Base-by-base conservation (phyloP, 192 early-diverging fungal genomes). In the Backusella tuberculispora region DNA sequence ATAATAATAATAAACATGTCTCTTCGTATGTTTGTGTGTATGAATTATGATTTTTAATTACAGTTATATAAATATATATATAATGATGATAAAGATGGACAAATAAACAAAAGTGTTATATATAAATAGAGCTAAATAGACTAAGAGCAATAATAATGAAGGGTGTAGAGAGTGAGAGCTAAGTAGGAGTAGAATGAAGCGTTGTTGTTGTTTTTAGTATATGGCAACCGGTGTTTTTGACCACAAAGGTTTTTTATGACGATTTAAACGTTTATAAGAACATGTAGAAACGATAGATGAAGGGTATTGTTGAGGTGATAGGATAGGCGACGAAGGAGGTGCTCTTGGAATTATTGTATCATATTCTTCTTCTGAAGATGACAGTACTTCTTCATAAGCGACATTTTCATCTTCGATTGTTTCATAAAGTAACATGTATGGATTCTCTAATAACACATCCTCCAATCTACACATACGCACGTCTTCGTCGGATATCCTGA, bases 351-450 rank as follows among this genome's bases (percentile, higher is more conserved):
- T 40, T 17, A 17, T 29, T 66, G 34, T 29, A 17, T 66, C 66
- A 1, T 7, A 13, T 15, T 41, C 66, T 21, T 67, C 66, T 42
- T n/a, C 37, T 19, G 40, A 37, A 4, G n/a, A 38, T 42, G 65
- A 66, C 4, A 10, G 4, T 37, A 40, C 15, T 67, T 41, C 66
- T 43, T 67, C n/a, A 42, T 67, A 0, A 24, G 19, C n/a, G 6
- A 6, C 21, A 7, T 41, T 10, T 19, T 67, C 40, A 42, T 43
- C 38, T 38, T 65, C 72, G 4, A 63, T 60, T 1, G 42, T 17
- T 74, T 92, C 90, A 63, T 92, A 92, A 9, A 92, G 75, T 19
- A 90, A 81, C 83, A 92, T 83, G 63, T 91, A 92, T 4, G 91
- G 91, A 73, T 92, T 92, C 4, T 89, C 83, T 17, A 83, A 76